These are phyloP conservation scores for Moesziomyces parantarcticus DNA, from an alignment of 1,284 basidiomycete genomes.

Conservation along the genomic window DNA sequence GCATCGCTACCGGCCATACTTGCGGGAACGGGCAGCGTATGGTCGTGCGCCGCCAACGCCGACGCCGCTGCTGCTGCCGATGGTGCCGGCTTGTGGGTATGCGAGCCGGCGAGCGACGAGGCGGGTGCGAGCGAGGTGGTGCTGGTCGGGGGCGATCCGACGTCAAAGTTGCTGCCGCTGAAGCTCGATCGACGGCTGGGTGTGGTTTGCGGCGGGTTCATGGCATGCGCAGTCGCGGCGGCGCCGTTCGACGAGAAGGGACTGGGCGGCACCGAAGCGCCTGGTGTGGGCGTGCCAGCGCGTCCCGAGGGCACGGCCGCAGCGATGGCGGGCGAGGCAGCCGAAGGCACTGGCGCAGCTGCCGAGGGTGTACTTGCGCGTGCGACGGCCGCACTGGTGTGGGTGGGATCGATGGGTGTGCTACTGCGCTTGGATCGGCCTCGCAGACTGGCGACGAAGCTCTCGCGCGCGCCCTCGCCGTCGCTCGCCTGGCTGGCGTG, in stretches of 20 bases:
- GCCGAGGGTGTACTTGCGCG: slow-evolving; percentile 38
- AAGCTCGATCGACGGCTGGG: slow-evolving; percentile 62
- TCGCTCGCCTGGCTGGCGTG: slow-evolving; percentile 58
- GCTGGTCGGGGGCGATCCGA: slow-evolving; percentile 61
- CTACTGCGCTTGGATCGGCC: slow-evolving; percentile 54
- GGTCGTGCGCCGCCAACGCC: slow-evolving; percentile 5
- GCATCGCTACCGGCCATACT: slow-evolving; percentile 18
- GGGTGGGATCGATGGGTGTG: slow-evolving; percentile 53
- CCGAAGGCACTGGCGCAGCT: slow-evolving; percentile 10
- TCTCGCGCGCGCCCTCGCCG: slow-evolving; percentile 48
- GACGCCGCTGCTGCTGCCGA: background rate
- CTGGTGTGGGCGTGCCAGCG: slow-evolving; percentile 49
- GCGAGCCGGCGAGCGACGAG: slow-evolving; percentile 29
- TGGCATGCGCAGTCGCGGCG: slow-evolving; percentile 42
- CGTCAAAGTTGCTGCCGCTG: slow-evolving; percentile 60
- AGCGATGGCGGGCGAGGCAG: slow-evolving; percentile 20
- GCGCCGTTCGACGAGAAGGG: slow-evolving; percentile 45
- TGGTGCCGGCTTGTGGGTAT: slow-evolving; percentile 16
- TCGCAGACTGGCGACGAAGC: slow-evolving; percentile 48
- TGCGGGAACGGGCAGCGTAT: slow-evolving; percentile 10
- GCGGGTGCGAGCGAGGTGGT: slow-evolving; percentile 51
- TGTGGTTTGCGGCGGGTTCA: slow-evolving; percentile 62
- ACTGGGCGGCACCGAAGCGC: slow-evolving; percentile 48
- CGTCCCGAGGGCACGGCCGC: slow-evolving; percentile 22
- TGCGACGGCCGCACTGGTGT: slow-evolving; percentile 21